Conservation (phyloP, 2,329 filamentous ascomycete genomes). For the Zopfia rhizophila region DNA sequence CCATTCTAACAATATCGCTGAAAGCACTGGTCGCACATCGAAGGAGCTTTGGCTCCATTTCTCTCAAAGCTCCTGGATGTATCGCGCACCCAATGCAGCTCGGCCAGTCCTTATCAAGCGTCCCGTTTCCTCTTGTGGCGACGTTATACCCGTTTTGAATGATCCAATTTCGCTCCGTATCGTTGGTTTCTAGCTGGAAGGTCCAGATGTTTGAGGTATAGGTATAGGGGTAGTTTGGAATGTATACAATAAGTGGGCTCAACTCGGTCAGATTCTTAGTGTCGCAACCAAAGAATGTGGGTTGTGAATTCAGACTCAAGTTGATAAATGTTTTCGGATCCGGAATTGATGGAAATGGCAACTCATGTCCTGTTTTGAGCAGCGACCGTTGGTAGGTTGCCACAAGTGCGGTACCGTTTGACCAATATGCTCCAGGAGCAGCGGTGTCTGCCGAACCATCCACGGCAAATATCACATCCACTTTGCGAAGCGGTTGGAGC, state of each 20-base stretch:
- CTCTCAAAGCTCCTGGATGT: too few relatives aligned
- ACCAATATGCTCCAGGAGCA: slow-evolving; percentile 60
- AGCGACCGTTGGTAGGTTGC: slow-evolving; percentile 67
- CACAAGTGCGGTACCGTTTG: slow-evolving; percentile 68
- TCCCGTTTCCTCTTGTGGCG: too few relatives aligned
- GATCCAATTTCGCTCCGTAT: too few relatives aligned
- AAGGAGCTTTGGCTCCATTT: too few relatives aligned
- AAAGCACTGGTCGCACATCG: too few relatives aligned
- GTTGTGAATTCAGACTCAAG: slow-evolving; percentile 67
- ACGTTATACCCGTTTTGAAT: too few relatives aligned
- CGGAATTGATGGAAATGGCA: slow-evolving; percentile 68
- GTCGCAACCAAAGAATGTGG: slow-evolving; percentile 73
- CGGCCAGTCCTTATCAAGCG: too few relatives aligned
- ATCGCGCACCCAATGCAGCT: too few relatives aligned
- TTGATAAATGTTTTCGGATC: slow-evolving; percentile 66
- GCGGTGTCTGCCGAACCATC: slow-evolving; percentile 77
- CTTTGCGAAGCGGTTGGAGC: slow-evolving; percentile 72
- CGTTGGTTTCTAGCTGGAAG: too few relatives aligned
- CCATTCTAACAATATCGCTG: too few relatives aligned
- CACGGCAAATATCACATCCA: slow-evolving; percentile 81
- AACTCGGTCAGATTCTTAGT: slow-evolving; percentile 57
- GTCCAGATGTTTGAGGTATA: too few relatives aligned
- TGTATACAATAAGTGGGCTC: slow-evolving; percentile 58
- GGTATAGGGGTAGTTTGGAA: slow-evolving; percentile 54
- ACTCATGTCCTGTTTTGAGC: slow-evolving; percentile 59